Evolutionary conservation across 2,329 filamentous ascomycete species (phyloP), one percentile per base, ranked within the genome.

Genomic region (Escovopsis sp.): DNA sequence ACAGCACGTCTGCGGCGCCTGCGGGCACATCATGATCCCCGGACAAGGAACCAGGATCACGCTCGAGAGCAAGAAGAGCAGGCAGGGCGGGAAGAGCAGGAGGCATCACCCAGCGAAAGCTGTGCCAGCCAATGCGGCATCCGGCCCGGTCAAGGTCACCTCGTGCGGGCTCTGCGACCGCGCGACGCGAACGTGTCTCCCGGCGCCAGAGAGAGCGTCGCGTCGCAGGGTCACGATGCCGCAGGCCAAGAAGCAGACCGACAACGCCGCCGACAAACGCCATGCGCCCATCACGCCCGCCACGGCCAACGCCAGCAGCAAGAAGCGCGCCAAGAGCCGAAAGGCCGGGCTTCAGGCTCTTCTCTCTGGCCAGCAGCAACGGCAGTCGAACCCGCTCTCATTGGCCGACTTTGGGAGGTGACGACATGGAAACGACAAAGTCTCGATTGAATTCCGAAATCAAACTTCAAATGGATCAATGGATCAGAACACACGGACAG

Each of bases 311-410:
- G 68, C 72, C 7, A 74, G 61, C 58, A 79, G 73, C 60, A 79
- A 76, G 59, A 80, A 79, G 60, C 67, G 76, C 39, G 73, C 77
- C 29, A 81, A 77, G 60, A 72, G 64, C 46, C 66, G 76, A 45
- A 83, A 81, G 57, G 72, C 74, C 30, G 76, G 75, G 1, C 62
- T 84, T n/a, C 74, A 80, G 54, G 76, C 77, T 39, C 56, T 83
- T 34, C 62, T 83, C n/a, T 67, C 61, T 5, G 55, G 68, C 38
- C 72, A 74, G 48, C 65, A 64, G 51, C 64, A 65, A 40, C 65
- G 63, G 51, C 51, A 61, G 5, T 51, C 63, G 11, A 62, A 53
- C 34, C 45, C 63, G 51, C 55, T 77, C 27, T 74, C 68, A 46
- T 64, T 78, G n/a, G 62, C 69, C 27, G 69, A 74, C 53, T 76